Evolutionary conservation across 768 basidiomycete genomes (phyloP).

Genomic region (Leccinellum luteum): DNA sequence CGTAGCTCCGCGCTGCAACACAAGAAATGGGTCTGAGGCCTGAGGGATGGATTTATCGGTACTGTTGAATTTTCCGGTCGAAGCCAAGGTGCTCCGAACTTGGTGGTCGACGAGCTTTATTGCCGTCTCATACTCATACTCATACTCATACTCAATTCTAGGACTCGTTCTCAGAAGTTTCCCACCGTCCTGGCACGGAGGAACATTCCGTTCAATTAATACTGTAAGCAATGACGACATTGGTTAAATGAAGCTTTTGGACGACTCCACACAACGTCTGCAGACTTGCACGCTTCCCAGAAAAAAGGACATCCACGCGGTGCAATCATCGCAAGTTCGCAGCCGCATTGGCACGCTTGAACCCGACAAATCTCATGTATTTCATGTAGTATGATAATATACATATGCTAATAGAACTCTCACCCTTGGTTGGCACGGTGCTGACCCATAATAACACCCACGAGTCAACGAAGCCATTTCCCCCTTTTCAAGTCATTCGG

Average conservation of each 20-base stretch:
- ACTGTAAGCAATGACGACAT: constrained; percentile 17
- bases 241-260: constrained; percentile 5
- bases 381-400: neutral
- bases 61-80: neutral
- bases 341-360: constrained; percentile 13
- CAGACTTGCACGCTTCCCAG: constrained; percentile 4
- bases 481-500: constrained; percentile 1
- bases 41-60: neutral
- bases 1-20: constrained; percentile 16
- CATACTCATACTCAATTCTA: constrained; percentile 6
- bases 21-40: constrained; percentile 16
- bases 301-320: neutral
- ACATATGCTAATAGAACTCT: constrained; percentile 6
- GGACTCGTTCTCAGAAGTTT: neutral
- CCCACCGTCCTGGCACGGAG: constrained; percentile 5
- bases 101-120: neutral
- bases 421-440: neutral
- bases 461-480: constrained; percentile 6
- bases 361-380: constrained; percentile 18
- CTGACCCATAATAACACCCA: constrained; percentile 2
- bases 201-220: constrained; percentile 7
- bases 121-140: neutral
- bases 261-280: constrained; percentile 1
- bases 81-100: neutral
- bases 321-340: constrained; percentile 9